These are phyloP conservation scores for Podaxis rugospora DNA, from an alignment of 768 basidiomycete species.

Conservation along the genomic window DNA sequence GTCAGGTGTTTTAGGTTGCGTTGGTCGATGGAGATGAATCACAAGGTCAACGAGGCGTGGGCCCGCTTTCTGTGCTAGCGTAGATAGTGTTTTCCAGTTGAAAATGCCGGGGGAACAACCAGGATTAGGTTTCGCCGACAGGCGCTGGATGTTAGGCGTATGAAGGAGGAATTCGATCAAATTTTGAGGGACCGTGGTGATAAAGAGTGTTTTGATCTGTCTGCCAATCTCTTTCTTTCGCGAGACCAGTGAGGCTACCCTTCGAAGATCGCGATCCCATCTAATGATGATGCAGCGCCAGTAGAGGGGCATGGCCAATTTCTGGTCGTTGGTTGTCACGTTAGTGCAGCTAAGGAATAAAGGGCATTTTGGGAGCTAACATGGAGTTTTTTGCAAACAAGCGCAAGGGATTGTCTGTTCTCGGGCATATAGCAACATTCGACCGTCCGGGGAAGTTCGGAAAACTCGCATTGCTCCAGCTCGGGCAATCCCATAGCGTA, in stretches of 20 bases:
- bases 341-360: neutral
- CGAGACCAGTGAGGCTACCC: neutral
- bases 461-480: neutral
- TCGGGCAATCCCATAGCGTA: slow-evolving; percentile 3
- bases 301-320: slow-evolving; percentile 1
- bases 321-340: neutral
- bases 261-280: neutral
- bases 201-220: neutral
- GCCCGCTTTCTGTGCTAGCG: neutral
- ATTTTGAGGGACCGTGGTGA: neutral
- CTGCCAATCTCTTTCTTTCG: neutral
- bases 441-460: neutral
- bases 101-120: neutral
- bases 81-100: neutral
- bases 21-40: slow-evolving; percentile 1
- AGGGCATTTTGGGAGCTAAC: neutral
- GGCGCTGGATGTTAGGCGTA: neutral
- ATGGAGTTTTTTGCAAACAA: slow-evolving; percentile 1
- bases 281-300: neutral
- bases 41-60: neutral
- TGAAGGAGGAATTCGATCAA: neutral
- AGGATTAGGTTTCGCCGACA: neutral
- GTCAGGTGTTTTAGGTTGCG: neutral
- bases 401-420: neutral
- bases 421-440: neutral